A percentile compares a stretch with the other conserved stretches of the same genome.
phyloP scores from a whole-genome alignment of 345 rosid genomes.

The Melaleuca quinquenervia region DNA sequence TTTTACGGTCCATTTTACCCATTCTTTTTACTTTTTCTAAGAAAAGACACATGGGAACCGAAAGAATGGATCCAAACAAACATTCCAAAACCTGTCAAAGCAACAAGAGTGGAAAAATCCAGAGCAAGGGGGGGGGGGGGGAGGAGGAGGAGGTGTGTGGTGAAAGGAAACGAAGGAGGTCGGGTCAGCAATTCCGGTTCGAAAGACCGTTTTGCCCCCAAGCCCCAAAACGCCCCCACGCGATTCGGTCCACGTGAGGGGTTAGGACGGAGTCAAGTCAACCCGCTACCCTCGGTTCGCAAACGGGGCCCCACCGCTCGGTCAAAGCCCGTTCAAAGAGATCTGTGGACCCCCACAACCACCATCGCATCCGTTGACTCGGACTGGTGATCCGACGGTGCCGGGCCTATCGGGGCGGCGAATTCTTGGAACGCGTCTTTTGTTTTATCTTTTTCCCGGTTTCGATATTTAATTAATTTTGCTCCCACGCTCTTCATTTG shows the following conservation, averaged over 20 bases:
- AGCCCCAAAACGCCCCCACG: background rate
- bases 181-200: background rate
- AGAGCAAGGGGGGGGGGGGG: background rate
- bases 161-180: background rate
- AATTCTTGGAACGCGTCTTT: slow-evolving; percentile 25
- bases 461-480: background rate
- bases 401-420: slow-evolving; percentile 26
- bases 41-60: background rate
- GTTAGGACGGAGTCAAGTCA: slow-evolving; percentile 15
- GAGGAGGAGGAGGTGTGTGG: background rate
- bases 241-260: slow-evolving; percentile 7
- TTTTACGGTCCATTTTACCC: background rate
- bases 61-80: background rate
- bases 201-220: background rate
- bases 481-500: background rate
- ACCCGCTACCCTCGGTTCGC: slow-evolving; percentile 2
- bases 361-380: slow-evolving; percentile 16
- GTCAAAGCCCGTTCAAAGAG: background rate
- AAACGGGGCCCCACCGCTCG: background rate
- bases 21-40: background rate
- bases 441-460: background rate
- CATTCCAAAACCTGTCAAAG: background rate
- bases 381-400: slow-evolving; percentile 2
- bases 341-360: background rate
- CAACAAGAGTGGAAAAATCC: background rate